Evolutionary conservation across 2,329 filamentous ascomycete species (phyloP), one percentile per base, ranked within the genome.

Genomic region (Albifimbria verrucaria): DNA sequence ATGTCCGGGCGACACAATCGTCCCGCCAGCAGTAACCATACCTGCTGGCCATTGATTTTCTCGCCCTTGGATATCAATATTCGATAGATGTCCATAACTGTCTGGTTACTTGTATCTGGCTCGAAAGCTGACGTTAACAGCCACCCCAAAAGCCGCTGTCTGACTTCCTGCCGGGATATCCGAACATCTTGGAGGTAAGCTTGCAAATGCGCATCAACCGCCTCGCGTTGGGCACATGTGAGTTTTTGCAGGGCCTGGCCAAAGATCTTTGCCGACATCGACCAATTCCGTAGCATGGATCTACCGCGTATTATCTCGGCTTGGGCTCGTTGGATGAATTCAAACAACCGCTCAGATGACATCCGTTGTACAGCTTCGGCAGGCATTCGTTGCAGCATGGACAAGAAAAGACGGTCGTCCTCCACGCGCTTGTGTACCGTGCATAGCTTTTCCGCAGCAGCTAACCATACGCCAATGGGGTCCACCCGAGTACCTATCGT

Each of bases 221-320:
- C 26, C 26, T 32, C 15, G 9, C 15, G 26, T 32, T 32, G 26
- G 7, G 26, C 15, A 9, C 9, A 9, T 7, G 26, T 32, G 26
- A 32, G 26, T 15, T 32, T 32, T 32, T 7, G 7, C 26, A 32
- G 15, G 15, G 26, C 26, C 7, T 32, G 7, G 15, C 60, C 6
- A 61, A 44, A 5, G 52, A 12, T 44, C 36, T 21, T 7, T 24
- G 7, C 7, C n/a, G n/a, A n/a, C n/a, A n/a, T n/a, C n/a, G n/a
- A n/a, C n/a, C n/a, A n/a, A n/a, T n/a, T n/a, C n/a, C n/a, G n/a
- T n/a, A n/a, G n/a, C n/a, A n/a, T n/a, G n/a, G n/a, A n/a, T n/a
- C n/a, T n/a, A n/a, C n/a, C n/a, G n/a, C n/a, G n/a, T n/a, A n/a
- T n/a, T n/a, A n/a, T n/a, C n/a, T n/a, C n/a, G n/a, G n/a, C n/a